Conservation (phyloP, 1,284 basidiomycete genomes). For the Ganoderma sinense region DNA sequence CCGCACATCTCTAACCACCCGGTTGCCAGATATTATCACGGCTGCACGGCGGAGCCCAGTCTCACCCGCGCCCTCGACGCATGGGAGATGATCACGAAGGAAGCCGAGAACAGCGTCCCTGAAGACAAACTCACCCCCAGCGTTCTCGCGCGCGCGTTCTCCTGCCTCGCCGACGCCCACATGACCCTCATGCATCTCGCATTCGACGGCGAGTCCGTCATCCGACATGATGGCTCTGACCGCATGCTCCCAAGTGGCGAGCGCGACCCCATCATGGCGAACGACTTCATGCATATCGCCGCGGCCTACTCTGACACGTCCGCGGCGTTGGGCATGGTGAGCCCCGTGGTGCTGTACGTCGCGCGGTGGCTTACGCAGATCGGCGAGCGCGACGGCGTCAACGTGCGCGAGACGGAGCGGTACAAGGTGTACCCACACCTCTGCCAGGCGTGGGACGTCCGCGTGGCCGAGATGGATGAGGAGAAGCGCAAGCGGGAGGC, state of each 20-base stretch:
- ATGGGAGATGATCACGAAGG: constrained; percentile 11
- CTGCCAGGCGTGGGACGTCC: constrained; percentile 7
- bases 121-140: constrained; percentile 3
- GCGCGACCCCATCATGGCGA: background rate
- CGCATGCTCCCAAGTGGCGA: constrained; percentile 6
- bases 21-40: constrained; percentile 2
- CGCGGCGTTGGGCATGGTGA: background rate
- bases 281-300: constrained; percentile 1
- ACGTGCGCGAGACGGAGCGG: constrained; percentile 6
- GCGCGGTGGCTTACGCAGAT: constrained; percentile 5
- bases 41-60: constrained; percentile 9
- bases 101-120: background rate
- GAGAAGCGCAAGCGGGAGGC: constrained; percentile 9
- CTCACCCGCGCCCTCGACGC: constrained; percentile 5
- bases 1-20: background rate
- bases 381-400: background rate
- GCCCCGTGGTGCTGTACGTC: constrained; percentile 5
- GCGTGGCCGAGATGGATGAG: constrained; percentile 10
- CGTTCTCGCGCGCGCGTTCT: constrained; percentile 12
- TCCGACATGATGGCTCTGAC: background rate
- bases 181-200: constrained; percentile 3
- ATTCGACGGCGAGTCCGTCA: constrained; percentile 6
- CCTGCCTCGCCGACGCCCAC: constrained; percentile 13
- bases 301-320: constrained; percentile 6
- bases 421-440: constrained; percentile 11